Evolutionary conservation across 208 protist species (phyloP).

Genomic region (Acanthamoeba triangularis): DNA sequence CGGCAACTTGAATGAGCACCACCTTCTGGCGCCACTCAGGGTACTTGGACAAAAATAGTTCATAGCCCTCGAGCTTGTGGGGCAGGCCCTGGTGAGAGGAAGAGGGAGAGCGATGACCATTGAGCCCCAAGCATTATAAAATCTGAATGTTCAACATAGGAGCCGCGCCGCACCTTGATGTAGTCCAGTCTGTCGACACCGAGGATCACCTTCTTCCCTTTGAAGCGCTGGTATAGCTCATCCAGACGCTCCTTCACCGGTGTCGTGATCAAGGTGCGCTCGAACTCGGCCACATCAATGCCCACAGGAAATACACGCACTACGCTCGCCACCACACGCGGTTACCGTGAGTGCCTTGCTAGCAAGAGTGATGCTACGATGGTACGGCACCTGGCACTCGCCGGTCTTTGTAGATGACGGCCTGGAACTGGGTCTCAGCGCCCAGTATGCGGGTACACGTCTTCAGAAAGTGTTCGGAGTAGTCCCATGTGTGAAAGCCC

Average conservation of each 20-base stretch:
- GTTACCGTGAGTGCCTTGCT: not conserved
- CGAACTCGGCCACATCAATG: slow-evolving; percentile 88
- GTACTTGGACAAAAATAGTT: slow-evolving; percentile 88
- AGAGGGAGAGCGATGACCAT: not conserved
- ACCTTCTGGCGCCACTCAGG: slow-evolving; percentile 86
- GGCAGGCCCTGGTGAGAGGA: slow-evolving; percentile 84
- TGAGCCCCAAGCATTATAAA: not conserved
- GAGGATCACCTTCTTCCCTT: slow-evolving; percentile 89
- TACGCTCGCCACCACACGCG: not conserved
- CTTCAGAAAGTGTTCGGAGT: slow-evolving; percentile 89
- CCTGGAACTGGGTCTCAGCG: slow-evolving; percentile 48
- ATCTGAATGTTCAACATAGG: not conserved
- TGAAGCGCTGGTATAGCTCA: slow-evolving; percentile 84
- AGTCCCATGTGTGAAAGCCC: slow-evolving; percentile 91
- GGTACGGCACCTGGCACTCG: not conserved
- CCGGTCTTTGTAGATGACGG: slow-evolving; percentile 45
- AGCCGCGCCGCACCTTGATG: slow-evolving; percentile 87
- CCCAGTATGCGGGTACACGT: slow-evolving; percentile 44
- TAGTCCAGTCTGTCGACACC: slow-evolving; percentile 93
- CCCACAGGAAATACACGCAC: slow-evolving; percentile 87
- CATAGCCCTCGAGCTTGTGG: slow-evolving; percentile 90
- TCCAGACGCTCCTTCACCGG: slow-evolving; percentile 76
- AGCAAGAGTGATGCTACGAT: not conserved
- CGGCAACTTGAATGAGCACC: slow-evolving; percentile 91
- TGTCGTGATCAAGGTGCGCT: slow-evolving; percentile 2